phyloP scores from a whole-genome alignment of 2,329 filamentous ascomycete genomes.

The Sclerotinia subarctica region DNA sequence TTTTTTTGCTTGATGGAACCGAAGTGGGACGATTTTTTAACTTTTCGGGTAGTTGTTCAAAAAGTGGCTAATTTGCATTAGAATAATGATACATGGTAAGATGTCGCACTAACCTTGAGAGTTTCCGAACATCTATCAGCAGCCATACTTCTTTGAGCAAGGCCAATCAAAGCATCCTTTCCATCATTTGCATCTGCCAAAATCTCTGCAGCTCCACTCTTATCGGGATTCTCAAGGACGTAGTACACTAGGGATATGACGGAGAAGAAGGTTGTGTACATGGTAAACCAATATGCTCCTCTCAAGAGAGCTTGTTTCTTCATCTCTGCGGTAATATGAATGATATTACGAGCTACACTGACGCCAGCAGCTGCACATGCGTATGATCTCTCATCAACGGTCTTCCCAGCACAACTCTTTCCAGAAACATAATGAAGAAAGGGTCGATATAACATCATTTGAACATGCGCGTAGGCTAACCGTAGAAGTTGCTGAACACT shows the following conservation, averaged over 20 bases:
- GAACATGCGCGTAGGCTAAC: conserved; percentile 78
- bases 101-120: conserved; percentile 59
- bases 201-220: conserved; percentile 71
- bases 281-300: conserved; percentile 82
- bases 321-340: conserved; percentile 77
- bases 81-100: conserved; percentile 3
- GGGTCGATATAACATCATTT: conserved; percentile 77
- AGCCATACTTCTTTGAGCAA: conserved; percentile 81
- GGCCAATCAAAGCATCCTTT: conserved; percentile 72
- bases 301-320: conserved; percentile 71
- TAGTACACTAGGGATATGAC: conserved; percentile 78
- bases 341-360: conserved; percentile 64
- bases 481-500: conserved; percentile 70
- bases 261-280: conserved; percentile 80
- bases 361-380: conserved; percentile 65
- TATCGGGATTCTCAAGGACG: conserved; percentile 75
- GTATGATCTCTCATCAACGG: conserved; percentile 73
- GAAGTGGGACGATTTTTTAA: conserved; percentile 53
- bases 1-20: conserved; percentile 50
- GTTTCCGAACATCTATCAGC: conserved; percentile 81
- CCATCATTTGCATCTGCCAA: conserved; percentile 82
- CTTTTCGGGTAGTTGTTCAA: conserved; percentile 75
- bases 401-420: conserved; percentile 52
- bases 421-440: conserved; percentile 81
- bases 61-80: conserved; percentile 59